Conservation (phyloP, 148 eudicot genomes). For the Spergularia bocconei region DNA sequence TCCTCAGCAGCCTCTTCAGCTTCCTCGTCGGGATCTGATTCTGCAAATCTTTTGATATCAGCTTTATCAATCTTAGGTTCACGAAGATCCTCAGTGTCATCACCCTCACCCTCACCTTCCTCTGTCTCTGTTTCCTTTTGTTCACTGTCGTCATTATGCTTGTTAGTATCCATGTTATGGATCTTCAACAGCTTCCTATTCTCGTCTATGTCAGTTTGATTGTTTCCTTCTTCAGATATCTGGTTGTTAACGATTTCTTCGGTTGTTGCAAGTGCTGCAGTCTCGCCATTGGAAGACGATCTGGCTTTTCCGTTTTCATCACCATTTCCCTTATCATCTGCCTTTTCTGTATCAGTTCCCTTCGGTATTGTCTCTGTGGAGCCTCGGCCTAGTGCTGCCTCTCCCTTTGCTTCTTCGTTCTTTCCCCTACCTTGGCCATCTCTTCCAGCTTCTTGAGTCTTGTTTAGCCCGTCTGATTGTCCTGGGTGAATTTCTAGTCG, state of each 20-base stretch:
- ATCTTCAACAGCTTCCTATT: conserved; percentile 10
- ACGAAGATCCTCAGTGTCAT: conserved; percentile 17
- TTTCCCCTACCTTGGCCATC: not conserved
- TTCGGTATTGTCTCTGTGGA: conserved; percentile 3
- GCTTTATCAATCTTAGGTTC: conserved; percentile 21
- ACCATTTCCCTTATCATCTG: not conserved
- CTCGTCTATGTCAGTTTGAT: not conserved
- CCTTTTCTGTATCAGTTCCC: not conserved
- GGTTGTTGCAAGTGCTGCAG: not conserved
- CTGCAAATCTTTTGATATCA: conserved; percentile 24
- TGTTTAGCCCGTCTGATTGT: not conserved
- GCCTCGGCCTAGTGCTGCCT: not conserved
- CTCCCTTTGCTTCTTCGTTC: not conserved
- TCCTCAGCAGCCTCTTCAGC: conserved; percentile 23
- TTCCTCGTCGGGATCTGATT: conserved; percentile 24
- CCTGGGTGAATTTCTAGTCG: not conserved
- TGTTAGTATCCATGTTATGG: not conserved
- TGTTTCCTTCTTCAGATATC: conserved; percentile 2
- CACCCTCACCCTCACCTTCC: conserved; percentile 16
- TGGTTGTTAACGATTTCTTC: not conserved
- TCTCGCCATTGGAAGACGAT: not conserved
- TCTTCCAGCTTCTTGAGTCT: not conserved
- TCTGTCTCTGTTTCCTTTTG: conserved; percentile 9
- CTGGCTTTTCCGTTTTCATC: not conserved
- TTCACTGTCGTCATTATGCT: conserved; percentile 11